These are phyloP conservation scores for Liquidambar formosana DNA, from an alignment of 164 flowering plant species.

Conservation along the genomic window DNA sequence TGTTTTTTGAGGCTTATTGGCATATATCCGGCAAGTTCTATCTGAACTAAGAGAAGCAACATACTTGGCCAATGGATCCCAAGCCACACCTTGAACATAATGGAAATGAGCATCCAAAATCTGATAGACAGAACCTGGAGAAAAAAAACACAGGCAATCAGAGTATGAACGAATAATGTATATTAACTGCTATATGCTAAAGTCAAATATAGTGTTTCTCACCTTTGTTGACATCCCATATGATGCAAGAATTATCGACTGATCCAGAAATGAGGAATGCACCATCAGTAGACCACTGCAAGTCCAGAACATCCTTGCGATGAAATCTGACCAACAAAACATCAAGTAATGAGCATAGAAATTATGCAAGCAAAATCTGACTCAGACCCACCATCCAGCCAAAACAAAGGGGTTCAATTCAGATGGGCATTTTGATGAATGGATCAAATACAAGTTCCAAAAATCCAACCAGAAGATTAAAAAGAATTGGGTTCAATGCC, in stretches of 20 bases:
- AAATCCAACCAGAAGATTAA: too few species aligned
- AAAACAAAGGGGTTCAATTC: background rate
- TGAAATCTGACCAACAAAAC: slow-evolving; percentile 65
- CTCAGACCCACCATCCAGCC: background rate
- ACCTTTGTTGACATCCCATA: slow-evolving; percentile 96
- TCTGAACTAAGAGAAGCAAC: slow-evolving; percentile 94
- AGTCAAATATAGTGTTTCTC: slow-evolving; percentile 12
- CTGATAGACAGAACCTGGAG: slow-evolving; percentile 87
- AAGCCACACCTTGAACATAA: slow-evolving; percentile 99
- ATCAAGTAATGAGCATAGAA: background rate
- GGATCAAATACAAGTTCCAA: background rate
- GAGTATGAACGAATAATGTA: background rate
- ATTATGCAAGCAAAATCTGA: background rate
- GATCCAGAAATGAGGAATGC: slow-evolving; percentile 90
- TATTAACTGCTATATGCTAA: slow-evolving; percentile 4
- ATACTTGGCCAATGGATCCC: slow-evolving; percentile 88
- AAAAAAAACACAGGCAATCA: slow-evolving; percentile 3
- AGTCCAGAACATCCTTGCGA: slow-evolving; percentile 94
- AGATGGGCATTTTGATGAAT: background rate
- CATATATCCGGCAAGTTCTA: slow-evolving; percentile 81
- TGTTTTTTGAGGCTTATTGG: slow-evolving; percentile 68
- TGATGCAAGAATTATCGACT: slow-evolving; percentile 94
- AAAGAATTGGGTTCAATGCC: too few species aligned
- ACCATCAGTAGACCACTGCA: slow-evolving; percentile 89
- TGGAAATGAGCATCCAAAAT: slow-evolving; percentile 87